Evolutionary conservation across 1,284 basidiomycete genomes (phyloP), one percentile per base, ranked within the genome.

Genomic region (Coniferiporia sulphurascens): DNA sequence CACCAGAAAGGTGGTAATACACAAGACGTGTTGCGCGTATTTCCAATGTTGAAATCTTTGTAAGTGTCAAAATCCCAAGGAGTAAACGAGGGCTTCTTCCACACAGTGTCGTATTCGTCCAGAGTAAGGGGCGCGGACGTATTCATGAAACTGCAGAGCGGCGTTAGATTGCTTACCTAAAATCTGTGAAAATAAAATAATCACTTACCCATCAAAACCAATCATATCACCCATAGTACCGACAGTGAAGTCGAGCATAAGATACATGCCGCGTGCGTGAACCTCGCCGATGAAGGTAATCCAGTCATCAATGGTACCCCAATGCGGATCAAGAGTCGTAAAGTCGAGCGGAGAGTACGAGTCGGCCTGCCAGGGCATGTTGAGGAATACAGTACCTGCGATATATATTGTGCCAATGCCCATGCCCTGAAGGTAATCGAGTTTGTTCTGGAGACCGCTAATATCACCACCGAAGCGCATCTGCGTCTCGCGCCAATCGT

Each of bases 301-400:
- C 93, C 93, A 96, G 63, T 93, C 90, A 21, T 78, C 71, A 59
- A 93, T 75, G 10, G 80, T 90, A 44, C 93, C 93, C 83, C 88
- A 95, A 69, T 96, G 93, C 45, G 93, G 93, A 71, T 96, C 93
- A 44, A 94, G 75, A 7, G 94, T 83, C 48, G 85, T 87, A 66
- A 95, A 93, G 71, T 96, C 93, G 63, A 96, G 79, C 8, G 93
- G 90, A 27, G 93, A 96, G 71, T 95, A 96, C 73, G 91, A 93
- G 81, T 96, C 93, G 15, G 93, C 89, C 72, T 94, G 89, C 93
- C 93, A 96, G 17, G 93, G 76, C 93, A 95, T 94, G 79, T 96
- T 95, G 64, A 95, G 63, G 73, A 93, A 96, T 52, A 87, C 85
- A 0, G 93, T 96, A 57, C 93, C 93, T 32, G 93, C 92, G 68